Conservation (phyloP, 2,329 filamentous ascomycete species). For the Ophiostoma pallidulum region DNA sequence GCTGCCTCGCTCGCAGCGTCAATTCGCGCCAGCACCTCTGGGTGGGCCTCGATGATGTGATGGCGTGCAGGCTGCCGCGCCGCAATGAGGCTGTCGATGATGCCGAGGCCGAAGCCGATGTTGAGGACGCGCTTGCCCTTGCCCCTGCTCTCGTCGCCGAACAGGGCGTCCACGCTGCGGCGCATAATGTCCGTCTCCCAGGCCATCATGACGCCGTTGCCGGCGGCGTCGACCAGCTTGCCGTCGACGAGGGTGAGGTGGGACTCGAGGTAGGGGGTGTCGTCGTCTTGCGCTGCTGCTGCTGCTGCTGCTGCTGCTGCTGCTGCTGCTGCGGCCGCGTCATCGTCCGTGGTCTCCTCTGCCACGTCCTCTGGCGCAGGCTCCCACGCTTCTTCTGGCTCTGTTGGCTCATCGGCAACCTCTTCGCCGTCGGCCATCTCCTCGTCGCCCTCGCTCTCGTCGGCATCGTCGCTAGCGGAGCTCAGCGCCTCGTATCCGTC, state of each 20-base stretch:
- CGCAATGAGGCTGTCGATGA: slow-evolving; percentile 70
- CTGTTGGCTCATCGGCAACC: slow-evolving; percentile 11
- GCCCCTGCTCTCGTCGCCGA: slow-evolving; percentile 32
- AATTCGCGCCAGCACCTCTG: slow-evolving; percentile 62
- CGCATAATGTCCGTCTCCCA: slow-evolving; percentile 88
- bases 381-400: background rate
- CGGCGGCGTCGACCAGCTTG: slow-evolving; percentile 62
- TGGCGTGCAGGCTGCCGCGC: slow-evolving; percentile 57
- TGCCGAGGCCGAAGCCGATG: slow-evolving; percentile 86
- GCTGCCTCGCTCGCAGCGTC: slow-evolving; percentile 32
- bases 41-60: slow-evolving; percentile 82
- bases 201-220: slow-evolving; percentile 88
- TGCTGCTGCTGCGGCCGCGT: slow-evolving; percentile 14
- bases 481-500: slow-evolving; percentile 70
- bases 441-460: slow-evolving; percentile 31
- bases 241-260: slow-evolving; percentile 53
- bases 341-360: slow-evolving; percentile 19
- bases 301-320: slow-evolving; percentile 21
- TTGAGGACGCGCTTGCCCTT: slow-evolving; percentile 64
- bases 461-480: slow-evolving; percentile 42
- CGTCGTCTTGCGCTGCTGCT: slow-evolving; percentile 41
- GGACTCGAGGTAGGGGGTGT: slow-evolving; percentile 56
- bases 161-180: slow-evolving; percentile 59
- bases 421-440: slow-evolving; percentile 26
- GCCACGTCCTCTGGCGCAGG: slow-evolving; percentile 17